These are phyloP conservation scores for Monosporascus sp. DNA, from an alignment of 2,329 filamentous ascomycete genomes.

Conservation along the genomic window DNA sequence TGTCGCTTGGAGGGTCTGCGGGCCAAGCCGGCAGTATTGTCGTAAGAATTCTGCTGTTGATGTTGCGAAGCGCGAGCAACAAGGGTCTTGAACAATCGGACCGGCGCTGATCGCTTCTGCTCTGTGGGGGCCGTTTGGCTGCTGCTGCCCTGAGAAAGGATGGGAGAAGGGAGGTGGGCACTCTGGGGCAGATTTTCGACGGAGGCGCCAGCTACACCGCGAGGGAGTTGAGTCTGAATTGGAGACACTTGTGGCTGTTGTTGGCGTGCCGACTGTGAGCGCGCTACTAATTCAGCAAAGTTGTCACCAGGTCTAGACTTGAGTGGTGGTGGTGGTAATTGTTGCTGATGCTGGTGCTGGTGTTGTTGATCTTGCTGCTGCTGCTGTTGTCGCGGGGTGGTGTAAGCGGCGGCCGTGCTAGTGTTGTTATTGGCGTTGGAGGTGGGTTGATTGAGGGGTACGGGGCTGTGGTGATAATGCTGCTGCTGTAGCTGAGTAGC, in stretches of 20 bases:
- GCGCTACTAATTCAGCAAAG: slow-evolving; percentile 43
- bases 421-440: slow-evolving; percentile 26
- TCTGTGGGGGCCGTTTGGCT: slow-evolving; percentile 30
- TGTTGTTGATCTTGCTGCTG: slow-evolving; percentile 24
- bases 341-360: slow-evolving; percentile 22
- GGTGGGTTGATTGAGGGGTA: slow-evolving; percentile 20
- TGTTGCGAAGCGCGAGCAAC: slow-evolving; percentile 35
- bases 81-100: slow-evolving; percentile 49
- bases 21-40: slow-evolving; percentile 43
- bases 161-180: slow-evolving; percentile 20
- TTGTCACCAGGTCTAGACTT: slow-evolving; percentile 34
- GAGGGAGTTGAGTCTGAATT: slow-evolving; percentile 29
- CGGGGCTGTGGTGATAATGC: slow-evolving; percentile 6
- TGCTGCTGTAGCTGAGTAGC: slow-evolving; percentile 11
- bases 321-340: slow-evolving; percentile 18
- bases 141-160: slow-evolving; percentile 12
- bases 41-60: slow-evolving; percentile 36
- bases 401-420: slow-evolving; percentile 20
- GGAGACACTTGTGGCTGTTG: slow-evolving; percentile 28
- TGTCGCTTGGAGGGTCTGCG: slow-evolving; percentile 55
- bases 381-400: slow-evolving; percentile 17
- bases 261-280: slow-evolving; percentile 49
- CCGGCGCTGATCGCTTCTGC: slow-evolving; percentile 43
- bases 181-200: slow-evolving; percentile 36
- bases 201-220: slow-evolving; percentile 33